Evolutionary conservation across 805 yeast species (phyloP).

Genomic region (Hanseniaspora clermontiae): DNA sequence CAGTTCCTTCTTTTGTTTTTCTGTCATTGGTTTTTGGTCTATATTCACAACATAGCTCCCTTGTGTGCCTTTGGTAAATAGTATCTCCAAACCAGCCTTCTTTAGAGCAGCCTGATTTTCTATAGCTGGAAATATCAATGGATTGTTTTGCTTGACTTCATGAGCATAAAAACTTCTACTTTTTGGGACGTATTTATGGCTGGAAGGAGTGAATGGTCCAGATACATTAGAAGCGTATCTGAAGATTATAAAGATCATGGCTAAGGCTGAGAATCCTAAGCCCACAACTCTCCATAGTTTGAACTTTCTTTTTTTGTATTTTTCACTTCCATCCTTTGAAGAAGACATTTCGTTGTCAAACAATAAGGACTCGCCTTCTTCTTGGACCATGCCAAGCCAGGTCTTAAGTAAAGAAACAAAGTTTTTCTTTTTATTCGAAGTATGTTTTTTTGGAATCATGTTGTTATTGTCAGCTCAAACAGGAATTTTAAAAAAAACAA

Average conservation of each 20-base stretch:
- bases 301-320: slow-evolving; percentile 1
- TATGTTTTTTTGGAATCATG: slow-evolving; percentile 1
- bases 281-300: slow-evolving; percentile 3
- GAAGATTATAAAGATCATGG: background rate
- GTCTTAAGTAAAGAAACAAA: background rate
- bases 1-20: slow-evolving; percentile 24
- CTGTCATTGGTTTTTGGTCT: slow-evolving; percentile 33
- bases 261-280: background rate
- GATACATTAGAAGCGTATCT: background rate
- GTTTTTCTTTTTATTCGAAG: background rate
- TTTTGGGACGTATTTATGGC: slow-evolving; percentile 19
- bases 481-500: background rate
- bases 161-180: slow-evolving; percentile 35
- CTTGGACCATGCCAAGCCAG: slow-evolving; percentile 4
- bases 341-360: slow-evolving; percentile 13
- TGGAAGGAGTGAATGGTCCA: background rate
- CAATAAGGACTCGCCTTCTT: background rate
- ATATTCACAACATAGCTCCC: slow-evolving; percentile 28
- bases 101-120: slow-evolving; percentile 54
- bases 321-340: background rate
- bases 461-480: background rate
- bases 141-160: slow-evolving; percentile 38
- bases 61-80: slow-evolving; percentile 39
- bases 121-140: slow-evolving; percentile 58
- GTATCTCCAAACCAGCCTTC: slow-evolving; percentile 40